A percentile compares a stretch with the other conserved stretches of the same genome.
Evolutionary conservation across 306 rosid genomes (phyloP).

Genomic region (Benincasa hispida): DNA sequence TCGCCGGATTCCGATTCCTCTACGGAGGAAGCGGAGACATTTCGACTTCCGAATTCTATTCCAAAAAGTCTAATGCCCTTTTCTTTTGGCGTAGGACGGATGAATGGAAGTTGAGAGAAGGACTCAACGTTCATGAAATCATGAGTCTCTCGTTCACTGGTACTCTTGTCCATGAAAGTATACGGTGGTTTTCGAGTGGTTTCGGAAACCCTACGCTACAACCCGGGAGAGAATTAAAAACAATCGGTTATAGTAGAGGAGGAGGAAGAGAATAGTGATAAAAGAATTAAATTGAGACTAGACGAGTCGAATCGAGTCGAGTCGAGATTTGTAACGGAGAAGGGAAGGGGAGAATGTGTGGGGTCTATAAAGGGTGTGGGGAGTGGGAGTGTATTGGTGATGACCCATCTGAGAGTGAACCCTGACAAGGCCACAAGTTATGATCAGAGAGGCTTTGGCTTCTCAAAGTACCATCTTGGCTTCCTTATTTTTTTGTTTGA

Average conservation of each 20-base stretch:
- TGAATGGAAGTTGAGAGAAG: constrained; percentile 93
- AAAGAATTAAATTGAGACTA: neutral
- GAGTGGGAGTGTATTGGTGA: constrained; percentile 39
- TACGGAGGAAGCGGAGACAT: neutral
- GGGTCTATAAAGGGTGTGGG: constrained; percentile 42
- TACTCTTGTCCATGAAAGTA: constrained; percentile 47
- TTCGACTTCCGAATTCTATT: constrained; percentile 43
- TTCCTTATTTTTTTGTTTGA: constrained; percentile 12
- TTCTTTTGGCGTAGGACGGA: constrained; percentile 61
- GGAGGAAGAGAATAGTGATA: neutral
- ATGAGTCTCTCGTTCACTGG: constrained; percentile 51
- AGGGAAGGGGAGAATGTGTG: constrained; percentile 19
- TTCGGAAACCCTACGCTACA: too few species aligned
- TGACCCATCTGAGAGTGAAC: constrained; percentile 72
- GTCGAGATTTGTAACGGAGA: constrained; percentile 2
- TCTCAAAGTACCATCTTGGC: constrained; percentile 55
- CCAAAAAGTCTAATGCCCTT: constrained; percentile 75
- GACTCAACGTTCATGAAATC: constrained; percentile 94
- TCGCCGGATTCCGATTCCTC: constrained; percentile 27
- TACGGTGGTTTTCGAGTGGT: neutral
- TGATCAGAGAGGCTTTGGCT: constrained; percentile 32
- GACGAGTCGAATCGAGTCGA: neutral
- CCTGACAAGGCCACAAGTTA: constrained; percentile 67
- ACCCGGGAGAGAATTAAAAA: too few species aligned
- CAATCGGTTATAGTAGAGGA: neutral